Evolutionary conservation across 148 eudicot genomes (phyloP).

Genomic region (Amaranthus hypochondriacus): DNA sequence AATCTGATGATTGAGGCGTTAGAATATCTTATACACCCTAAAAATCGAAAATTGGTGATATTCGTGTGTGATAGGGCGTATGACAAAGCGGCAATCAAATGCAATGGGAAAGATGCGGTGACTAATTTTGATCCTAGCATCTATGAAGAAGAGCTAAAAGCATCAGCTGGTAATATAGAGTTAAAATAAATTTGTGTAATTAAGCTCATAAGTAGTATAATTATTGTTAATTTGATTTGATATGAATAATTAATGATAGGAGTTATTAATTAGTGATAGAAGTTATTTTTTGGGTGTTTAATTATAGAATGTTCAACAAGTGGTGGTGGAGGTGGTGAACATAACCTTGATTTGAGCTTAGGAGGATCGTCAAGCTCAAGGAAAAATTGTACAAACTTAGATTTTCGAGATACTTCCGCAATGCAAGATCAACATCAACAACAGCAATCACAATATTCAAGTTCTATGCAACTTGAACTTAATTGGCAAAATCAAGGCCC

Average conservation of each 20-base stretch:
- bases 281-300: background rate
- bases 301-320: constrained; percentile 30
- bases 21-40: no score
- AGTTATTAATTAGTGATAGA: background rate
- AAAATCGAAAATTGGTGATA: background rate
- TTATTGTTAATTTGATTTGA: background rate
- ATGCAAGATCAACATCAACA: constrained; percentile 19
- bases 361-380: constrained; percentile 54
- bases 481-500: constrained; percentile 43
- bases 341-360: constrained; percentile 90
- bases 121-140: constrained; percentile 90
- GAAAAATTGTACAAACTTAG: constrained; percentile 16
- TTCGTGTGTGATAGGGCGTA: constrained; percentile 56
- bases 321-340: constrained; percentile 42
- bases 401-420: constrained; percentile 23
- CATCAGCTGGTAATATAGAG: constrained; percentile 22
- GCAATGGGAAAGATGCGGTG: constrained; percentile 92
- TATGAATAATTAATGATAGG: background rate
- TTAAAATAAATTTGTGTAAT: background rate
- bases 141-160: constrained; percentile 67
- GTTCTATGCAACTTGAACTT: constrained; percentile 36
- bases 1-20: background rate
- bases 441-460: constrained; percentile 27
- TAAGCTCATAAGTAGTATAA: background rate
- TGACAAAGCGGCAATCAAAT: constrained; percentile 91